Evolutionary conservation across 805 yeast genomes (phyloP).

Genomic region (Alloascoidea hylecoeti): DNA sequence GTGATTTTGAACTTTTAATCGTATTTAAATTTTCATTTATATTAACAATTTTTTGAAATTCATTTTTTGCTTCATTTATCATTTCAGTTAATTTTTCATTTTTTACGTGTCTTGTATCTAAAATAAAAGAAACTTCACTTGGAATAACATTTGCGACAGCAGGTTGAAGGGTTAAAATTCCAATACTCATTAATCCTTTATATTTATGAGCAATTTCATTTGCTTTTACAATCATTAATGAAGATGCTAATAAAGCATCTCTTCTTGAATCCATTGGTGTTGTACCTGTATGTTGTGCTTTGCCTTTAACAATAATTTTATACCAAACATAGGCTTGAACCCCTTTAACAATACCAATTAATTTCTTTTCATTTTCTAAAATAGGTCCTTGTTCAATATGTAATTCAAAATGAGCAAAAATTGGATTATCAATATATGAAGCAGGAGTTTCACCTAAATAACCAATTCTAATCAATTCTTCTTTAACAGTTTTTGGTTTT

Average conservation of each 20-base stretch:
- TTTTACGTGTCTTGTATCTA: slow-evolving; percentile 43
- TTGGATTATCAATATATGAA: slow-evolving; percentile 32
- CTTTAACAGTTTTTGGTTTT: slow-evolving; percentile 23
- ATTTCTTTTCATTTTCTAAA: slow-evolving; percentile 37
- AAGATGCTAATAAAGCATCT: slow-evolving; percentile 46
- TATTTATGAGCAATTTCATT: slow-evolving; percentile 37
- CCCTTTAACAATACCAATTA: slow-evolving; percentile 52
- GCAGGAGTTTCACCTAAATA: slow-evolving; percentile 40
- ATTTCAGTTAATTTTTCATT: slow-evolving; percentile 27
- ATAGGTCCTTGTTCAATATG: slow-evolving; percentile 74
- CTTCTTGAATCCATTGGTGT: slow-evolving; percentile 49
- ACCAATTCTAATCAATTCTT: slow-evolving; percentile 47
- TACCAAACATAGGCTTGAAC: slow-evolving; percentile 58
- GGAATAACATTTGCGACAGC: slow-evolving; percentile 59
- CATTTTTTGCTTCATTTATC: slow-evolving; percentile 22
- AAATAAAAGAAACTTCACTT: slow-evolving; percentile 38
- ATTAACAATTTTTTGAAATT: slow-evolving; percentile 22
- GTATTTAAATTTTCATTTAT: slow-evolving; percentile 18
- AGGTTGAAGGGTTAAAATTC: slow-evolving; percentile 41
- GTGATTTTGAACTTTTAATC: slow-evolving; percentile 8
- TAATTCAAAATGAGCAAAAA: slow-evolving; percentile 58
- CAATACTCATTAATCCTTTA: slow-evolving; percentile 44
- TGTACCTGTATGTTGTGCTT: slow-evolving; percentile 63
- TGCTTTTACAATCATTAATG: slow-evolving; percentile 40
- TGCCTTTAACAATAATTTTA: slow-evolving; percentile 40